A percentile compares a stretch with the other conserved stretches of the same genome.
These are phyloP conservation scores for Fusarium albosuccineum DNA, from an alignment of 2,329 filamentous ascomycete species.

Conservation along the genomic window DNA sequence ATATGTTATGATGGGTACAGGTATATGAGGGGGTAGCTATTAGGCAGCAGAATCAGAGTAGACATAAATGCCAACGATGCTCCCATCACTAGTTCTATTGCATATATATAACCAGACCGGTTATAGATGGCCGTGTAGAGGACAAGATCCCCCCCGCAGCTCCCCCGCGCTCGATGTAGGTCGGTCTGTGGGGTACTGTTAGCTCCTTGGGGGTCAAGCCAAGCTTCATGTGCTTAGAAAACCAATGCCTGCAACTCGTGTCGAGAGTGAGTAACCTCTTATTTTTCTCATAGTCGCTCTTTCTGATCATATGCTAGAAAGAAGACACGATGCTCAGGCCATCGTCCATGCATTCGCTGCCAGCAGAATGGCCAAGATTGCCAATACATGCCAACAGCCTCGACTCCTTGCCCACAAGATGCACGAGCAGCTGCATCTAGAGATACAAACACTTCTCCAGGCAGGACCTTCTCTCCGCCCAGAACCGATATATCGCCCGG, in stretches of 20 bases:
- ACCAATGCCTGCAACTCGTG: not conserved
- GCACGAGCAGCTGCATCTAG: not conserved
- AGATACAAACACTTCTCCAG: not conserved
- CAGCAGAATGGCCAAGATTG: constrained; percentile 11
- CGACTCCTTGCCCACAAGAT: not conserved
- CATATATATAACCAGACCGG: not conserved
- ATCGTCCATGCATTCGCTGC: constrained; percentile 11
- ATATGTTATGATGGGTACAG: not conserved
- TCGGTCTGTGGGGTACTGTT: not conserved
- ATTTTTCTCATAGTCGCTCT: accelerated
- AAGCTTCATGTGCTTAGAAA: not conserved
- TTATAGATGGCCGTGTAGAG: not conserved
- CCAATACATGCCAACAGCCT: constrained; percentile 11
- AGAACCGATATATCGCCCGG: not conserved
- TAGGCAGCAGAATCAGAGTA: not conserved
- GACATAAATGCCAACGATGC: no score
- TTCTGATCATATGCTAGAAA: not conserved
- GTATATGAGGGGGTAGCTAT: not conserved
- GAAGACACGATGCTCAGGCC: constrained; percentile 11
- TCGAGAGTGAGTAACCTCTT: no score
- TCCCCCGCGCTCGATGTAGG: not conserved
- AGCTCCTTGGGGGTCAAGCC: not conserved
- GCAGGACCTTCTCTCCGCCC: not conserved
- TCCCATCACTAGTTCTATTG: no score
- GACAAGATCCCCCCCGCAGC: not conserved